Conservation (phyloP, 345 rosid species). For the Lepidium aucheri region DNA sequence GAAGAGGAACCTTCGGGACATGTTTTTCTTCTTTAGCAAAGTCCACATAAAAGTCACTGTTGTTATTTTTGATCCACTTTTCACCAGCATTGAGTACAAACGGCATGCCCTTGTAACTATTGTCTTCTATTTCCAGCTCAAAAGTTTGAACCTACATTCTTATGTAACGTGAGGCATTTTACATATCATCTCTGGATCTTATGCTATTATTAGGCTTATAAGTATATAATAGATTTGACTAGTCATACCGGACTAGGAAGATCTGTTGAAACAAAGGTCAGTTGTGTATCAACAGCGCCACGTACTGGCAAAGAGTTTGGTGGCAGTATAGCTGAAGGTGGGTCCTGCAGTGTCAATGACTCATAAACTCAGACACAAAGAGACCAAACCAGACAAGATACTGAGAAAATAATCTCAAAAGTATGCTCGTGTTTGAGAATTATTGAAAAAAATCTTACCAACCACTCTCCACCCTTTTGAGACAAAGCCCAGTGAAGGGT, state of each 20-base stretch:
- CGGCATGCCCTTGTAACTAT: constrained; percentile 72
- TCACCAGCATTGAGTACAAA: constrained; percentile 71
- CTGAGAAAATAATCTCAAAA: neutral
- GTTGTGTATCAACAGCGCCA: constrained; percentile 58
- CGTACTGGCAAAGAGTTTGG: constrained; percentile 55
- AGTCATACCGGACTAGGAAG: constrained; percentile 56
- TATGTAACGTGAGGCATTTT: neutral
- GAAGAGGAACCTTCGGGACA: constrained; percentile 58
- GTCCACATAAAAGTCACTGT: constrained; percentile 73
- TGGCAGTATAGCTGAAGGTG: constrained; percentile 61
- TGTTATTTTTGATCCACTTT: constrained; percentile 75
- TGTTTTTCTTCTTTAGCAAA: constrained; percentile 43
- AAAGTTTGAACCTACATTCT: constrained; percentile 62
- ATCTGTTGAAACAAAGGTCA: constrained; percentile 33
- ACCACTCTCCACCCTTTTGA: constrained; percentile 75
- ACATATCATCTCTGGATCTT: constrained; percentile 17
- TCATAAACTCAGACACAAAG: constrained; percentile 10
- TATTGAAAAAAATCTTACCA: constrained; percentile 48
- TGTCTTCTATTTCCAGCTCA: constrained; percentile 74
- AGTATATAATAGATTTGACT: constrained; percentile 3
- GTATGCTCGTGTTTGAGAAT: constrained; percentile 8
- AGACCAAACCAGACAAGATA: constrained; percentile 9
- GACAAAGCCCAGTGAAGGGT: constrained; percentile 97
- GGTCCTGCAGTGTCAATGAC: constrained; percentile 53
- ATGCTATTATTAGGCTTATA: neutral